These are phyloP conservation scores for Morella rubra DNA, from an alignment of 306 rosid species.

Conservation along the genomic window DNA sequence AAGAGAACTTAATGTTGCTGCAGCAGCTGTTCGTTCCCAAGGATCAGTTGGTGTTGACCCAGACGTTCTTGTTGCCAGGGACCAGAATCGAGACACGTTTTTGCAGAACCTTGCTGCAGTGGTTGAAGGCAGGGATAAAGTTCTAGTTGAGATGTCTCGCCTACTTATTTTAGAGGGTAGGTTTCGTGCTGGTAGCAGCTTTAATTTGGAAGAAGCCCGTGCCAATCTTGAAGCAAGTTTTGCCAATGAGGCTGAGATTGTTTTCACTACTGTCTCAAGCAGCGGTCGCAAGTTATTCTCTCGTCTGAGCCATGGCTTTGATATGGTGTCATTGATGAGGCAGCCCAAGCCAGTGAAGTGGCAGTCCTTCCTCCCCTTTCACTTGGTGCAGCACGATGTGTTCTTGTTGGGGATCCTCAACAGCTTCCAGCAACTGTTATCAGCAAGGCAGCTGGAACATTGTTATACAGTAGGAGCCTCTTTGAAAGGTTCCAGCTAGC, in stretches of 20 bases:
- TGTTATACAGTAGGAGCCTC: conserved; percentile 94
- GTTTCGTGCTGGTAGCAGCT: conserved; percentile 78
- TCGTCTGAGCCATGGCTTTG: conserved; percentile 97
- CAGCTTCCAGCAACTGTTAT: conserved; percentile 99
- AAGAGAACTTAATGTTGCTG: conserved; percentile 87
- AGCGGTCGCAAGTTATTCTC: conserved; percentile 98
- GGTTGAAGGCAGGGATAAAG: conserved; percentile 89
- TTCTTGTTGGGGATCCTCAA: conserved; percentile 99
- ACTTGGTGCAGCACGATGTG: conserved; percentile 97
- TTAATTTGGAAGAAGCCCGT: conserved; percentile 93
- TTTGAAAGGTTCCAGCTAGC: conserved; percentile 97
- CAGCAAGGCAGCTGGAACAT: conserved; percentile 98
- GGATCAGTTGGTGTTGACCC: conserved; percentile 99
- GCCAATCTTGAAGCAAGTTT: conserved; percentile 98
- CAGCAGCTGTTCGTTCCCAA: conserved; percentile 84
- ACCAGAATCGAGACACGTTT: conserved; percentile 81
- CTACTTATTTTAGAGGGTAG: conserved; percentile 79
- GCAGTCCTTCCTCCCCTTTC: conserved; percentile 95
- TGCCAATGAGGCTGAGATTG: conserved; percentile 97
- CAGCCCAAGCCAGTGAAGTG: conserved; percentile 99
- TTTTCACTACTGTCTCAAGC: conserved; percentile 96
- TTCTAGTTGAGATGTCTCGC: conserved; percentile 92
- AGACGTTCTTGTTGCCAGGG: conserved; percentile 82
- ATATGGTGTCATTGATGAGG: conserved; percentile 99
- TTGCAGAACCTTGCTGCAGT: conserved; percentile 90